These are phyloP conservation scores for Lachancea waltii DNA, from an alignment of 805 yeast genomes.

Conservation along the genomic window DNA sequence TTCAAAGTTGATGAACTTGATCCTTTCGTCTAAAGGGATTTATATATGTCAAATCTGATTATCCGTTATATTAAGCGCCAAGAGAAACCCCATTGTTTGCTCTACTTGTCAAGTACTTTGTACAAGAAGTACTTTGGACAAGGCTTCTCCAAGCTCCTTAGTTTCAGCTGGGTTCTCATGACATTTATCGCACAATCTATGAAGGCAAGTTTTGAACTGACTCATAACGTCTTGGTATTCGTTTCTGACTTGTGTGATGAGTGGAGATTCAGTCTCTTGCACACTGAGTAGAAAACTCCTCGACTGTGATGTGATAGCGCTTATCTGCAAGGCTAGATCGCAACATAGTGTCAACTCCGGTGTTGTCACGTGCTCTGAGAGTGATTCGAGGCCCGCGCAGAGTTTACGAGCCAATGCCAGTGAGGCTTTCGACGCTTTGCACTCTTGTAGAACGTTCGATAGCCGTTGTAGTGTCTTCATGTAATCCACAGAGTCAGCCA, in stretches of 20 bases:
- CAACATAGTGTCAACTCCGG: slow-evolving; percentile 3
- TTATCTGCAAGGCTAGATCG: slow-evolving; percentile 4
- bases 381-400: slow-evolving; percentile 22
- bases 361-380: slow-evolving; percentile 17
- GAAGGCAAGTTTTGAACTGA: slow-evolving; percentile 26
- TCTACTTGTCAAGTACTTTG: not conserved
- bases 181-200: slow-evolving; percentile 8
- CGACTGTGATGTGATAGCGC: not conserved
- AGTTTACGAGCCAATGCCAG: slow-evolving; percentile 18
- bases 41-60: too few species aligned
- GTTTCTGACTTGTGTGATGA: slow-evolving; percentile 24
- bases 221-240: slow-evolving; percentile 29
- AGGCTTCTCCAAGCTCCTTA: not conserved
- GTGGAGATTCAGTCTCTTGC: slow-evolving; percentile 20
- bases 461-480: slow-evolving; percentile 23
- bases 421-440: slow-evolving; percentile 14
- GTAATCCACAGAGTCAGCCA: slow-evolving; percentile 25
- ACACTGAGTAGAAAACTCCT: not conserved
- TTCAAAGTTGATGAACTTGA: not conserved
- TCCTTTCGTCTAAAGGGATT: not conserved
- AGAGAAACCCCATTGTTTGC: too few species aligned
- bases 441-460: slow-evolving; percentile 15
- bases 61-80: too few species aligned
- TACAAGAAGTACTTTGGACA: not conserved
- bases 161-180: slow-evolving; percentile 2